Percentiles rank a stretch among this genome's conserved stretches.
These are phyloP conservation scores for Senna tora DNA, from an alignment of 306 rosid species.

Conservation along the genomic window DNA sequence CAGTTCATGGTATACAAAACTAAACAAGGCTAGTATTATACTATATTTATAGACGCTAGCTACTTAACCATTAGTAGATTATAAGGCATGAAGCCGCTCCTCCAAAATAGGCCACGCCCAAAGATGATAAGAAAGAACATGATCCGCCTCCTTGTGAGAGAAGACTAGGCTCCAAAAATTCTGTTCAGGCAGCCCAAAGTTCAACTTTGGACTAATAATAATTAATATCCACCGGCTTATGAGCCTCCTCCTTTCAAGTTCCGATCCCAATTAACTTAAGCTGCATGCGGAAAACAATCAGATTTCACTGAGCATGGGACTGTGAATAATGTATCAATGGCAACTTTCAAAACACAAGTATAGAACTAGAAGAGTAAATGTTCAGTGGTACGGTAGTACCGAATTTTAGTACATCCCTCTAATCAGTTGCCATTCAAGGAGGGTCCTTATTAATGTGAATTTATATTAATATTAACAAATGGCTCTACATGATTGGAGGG, in stretches of 20 bases:
- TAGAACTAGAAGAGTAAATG: not conserved
- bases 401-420: too few relatives aligned
- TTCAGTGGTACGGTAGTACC: too few relatives aligned
- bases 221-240: constrained; percentile 10
- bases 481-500: too few relatives aligned
- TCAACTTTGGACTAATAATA: not conserved
- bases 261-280: constrained; percentile 67
- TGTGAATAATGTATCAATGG: constrained; percentile 9
- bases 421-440: too few relatives aligned
- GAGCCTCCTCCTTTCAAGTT: constrained; percentile 44
- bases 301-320: not conserved
- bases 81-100: constrained; percentile 30
- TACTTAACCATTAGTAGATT: constrained; percentile 33
- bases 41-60: constrained; percentile 31
- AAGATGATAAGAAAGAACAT: constrained; percentile 27
- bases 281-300: constrained; percentile 41
- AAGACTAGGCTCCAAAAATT: constrained; percentile 34
- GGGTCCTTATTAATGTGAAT: too few relatives aligned
- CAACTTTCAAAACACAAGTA: not conserved
- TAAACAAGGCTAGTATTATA: too few relatives aligned
- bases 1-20: too few relatives aligned
- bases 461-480: too few relatives aligned
- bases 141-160: constrained; percentile 26
- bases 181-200: constrained; percentile 7
- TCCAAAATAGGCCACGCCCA: constrained; percentile 34